Evolutionary conservation across 2,329 filamentous ascomycete species (phyloP), one percentile per base, ranked within the genome.

Genomic region (Cladosporium sp.): DNA sequence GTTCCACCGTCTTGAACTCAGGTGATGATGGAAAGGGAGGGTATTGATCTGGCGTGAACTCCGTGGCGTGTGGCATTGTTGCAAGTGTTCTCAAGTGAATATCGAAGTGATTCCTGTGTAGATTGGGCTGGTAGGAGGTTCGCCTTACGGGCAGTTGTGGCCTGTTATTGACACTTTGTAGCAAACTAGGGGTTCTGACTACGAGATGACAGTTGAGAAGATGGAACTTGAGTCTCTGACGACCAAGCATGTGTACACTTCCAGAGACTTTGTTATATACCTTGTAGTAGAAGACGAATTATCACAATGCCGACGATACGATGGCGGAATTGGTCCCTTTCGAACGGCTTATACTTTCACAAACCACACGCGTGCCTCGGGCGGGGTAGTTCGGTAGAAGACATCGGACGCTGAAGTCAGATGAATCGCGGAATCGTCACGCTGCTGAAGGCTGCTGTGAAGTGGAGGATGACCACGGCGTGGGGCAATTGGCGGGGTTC

Each of bases 11-110:
- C 3, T 63, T 64, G 20, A 65, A 65, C 6, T 65, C 60, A 1
- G 59, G 56, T 25, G 56, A 61, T 34, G 68, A 59, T 4, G 77
- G 75, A 57, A 79, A 79, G 2, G 72, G 68, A 7, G 77, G 76
- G 19, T 76, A 69, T 37, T 66, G 59, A 2, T 65, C 42, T 28
- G 69, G 69, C 4, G 62, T 65, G 61, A 71, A 71, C 40, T 71
- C 69, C 34, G 60, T 62, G 52, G 64, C 63, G 63, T 70, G 68
- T 60, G 68, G 68, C 68, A 70, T 70, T 39, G 50, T 42, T 8
- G 37, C 12, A 15, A 17, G n/a, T 20, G 24, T 22, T 4, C 9
- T 32, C 22, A 34, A 13, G 12, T 10, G 32, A 10, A 4, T n/a
- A 6, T 2, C 20, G 3, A 4, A 25, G 39, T 20, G 5, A 22